These are phyloP conservation scores for Microdochium bolleyi DNA, from an alignment of 2,329 filamentous ascomycete genomes.

Conservation along the genomic window DNA sequence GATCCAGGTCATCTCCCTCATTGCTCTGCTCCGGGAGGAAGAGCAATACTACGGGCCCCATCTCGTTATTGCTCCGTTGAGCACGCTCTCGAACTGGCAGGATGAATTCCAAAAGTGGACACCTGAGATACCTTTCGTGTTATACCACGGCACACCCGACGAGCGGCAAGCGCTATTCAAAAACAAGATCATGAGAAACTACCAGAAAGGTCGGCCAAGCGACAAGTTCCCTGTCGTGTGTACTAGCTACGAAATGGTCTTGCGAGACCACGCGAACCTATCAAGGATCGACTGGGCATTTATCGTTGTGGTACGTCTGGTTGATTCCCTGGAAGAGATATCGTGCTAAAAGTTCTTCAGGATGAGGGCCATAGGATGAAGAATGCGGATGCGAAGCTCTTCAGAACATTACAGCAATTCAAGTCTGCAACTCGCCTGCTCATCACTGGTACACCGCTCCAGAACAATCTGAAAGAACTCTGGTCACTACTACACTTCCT, in stretches of 20 bases:
- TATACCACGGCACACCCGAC: conserved; percentile 81
- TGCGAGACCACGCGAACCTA: conserved; percentile 77
- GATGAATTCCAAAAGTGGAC: conserved; percentile 91
- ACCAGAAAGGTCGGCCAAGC: conserved; percentile 50
- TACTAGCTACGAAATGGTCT: conserved; percentile 93
- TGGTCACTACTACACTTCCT: conserved; percentile 95
- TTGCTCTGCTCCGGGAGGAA: conserved; percentile 81
- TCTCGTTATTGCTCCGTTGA: conserved; percentile 81
- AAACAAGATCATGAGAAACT: conserved; percentile 61
- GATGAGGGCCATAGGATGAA: conserved; percentile 97
- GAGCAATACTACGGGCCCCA: conserved; percentile 80
- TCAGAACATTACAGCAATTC: conserved; percentile 81
- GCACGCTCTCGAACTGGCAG: conserved; percentile 92
- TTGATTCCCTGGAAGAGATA: neutral
- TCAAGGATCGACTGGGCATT: conserved; percentile 90
- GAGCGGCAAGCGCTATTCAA: conserved; percentile 70
- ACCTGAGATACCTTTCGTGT: conserved; percentile 75
- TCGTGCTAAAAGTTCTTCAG: conserved; percentile 27
- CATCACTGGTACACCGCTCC: conserved; percentile 89
- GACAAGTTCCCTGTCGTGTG: conserved; percentile 82
- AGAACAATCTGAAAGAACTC: conserved; percentile 90
- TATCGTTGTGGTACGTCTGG: conserved; percentile 71
- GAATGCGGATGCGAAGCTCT: conserved; percentile 88
- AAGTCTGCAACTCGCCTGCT: conserved; percentile 83
- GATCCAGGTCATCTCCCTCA: conserved; percentile 79